Percentiles rank a stretch among this genome's conserved stretches.
phyloP scores from a whole-genome alignment of 73 alveolate species.

The Paramecium pentaurelia region DNA sequence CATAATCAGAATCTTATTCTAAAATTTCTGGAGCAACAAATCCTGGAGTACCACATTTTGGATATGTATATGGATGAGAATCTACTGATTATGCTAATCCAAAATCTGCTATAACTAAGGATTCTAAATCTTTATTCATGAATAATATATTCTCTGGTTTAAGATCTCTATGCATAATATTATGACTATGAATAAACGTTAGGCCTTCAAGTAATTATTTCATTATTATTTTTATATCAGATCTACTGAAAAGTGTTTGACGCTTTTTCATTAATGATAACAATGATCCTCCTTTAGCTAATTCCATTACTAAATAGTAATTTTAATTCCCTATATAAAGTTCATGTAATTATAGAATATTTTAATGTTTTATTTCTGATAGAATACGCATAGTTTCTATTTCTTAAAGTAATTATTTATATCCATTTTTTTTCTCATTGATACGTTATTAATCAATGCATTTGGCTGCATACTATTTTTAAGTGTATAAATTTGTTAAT shows the following conservation, averaged over 20 bases:
- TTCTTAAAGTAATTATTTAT: not conserved
- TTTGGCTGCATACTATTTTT: conserved; percentile 28
- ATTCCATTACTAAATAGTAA: conserved; percentile 25
- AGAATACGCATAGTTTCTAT: conserved; percentile 12
- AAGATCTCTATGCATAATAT: conserved; percentile 89
- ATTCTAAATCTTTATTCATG: conserved; percentile 61
- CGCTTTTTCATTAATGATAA: conserved; percentile 16
- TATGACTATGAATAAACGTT: conserved; percentile 73
- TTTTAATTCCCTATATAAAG: conserved; percentile 39
- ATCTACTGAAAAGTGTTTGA: not conserved
- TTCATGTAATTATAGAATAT: conserved; percentile 14
- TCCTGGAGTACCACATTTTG: conserved; percentile 64
- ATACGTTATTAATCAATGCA: not conserved
- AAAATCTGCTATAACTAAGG: conserved; percentile 80
- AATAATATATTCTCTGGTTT: conserved; percentile 83
- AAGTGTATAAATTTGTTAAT: not conserved
- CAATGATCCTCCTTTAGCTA: conserved; percentile 15
- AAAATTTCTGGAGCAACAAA: conserved; percentile 65
- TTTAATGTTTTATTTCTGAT: not conserved
- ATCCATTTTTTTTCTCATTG: conserved; percentile 3
- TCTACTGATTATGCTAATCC: conserved; percentile 73
- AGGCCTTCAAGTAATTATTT: conserved; percentile 78
- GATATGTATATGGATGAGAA: conserved; percentile 23
- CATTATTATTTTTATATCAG: conserved; percentile 49
- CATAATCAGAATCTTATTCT: conserved; percentile 51